Evolutionary conservation across 129 eudicot genomes (phyloP), one percentile per base, ranked within the genome.

Genomic region (Flaveria sonorensis): DNA sequence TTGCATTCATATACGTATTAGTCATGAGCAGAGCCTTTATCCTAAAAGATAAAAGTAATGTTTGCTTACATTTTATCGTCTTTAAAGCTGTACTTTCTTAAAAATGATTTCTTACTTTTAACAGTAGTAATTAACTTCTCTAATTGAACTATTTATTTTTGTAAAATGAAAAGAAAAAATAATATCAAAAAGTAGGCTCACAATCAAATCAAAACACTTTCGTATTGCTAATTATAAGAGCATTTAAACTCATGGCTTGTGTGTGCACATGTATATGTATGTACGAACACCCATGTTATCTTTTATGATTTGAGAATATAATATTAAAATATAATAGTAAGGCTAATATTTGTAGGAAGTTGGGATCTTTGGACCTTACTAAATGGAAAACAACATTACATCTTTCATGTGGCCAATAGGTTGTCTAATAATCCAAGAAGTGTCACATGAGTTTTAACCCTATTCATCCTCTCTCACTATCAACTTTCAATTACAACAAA

Each of bases 361-460:
- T 53, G 55, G 32, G 59, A 75, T 75, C 73, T 60, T 69, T 77
- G 77, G 36, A 45, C 77, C 85, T 80, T 77, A 71, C 77, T 81
- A 45, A 42, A 66, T 62, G 79, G 65, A 82, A 82, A 62, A 76
- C 48, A 81, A 76, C 73, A 77, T 70, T 43, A 61, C 74, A 77
- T 61, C 20, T 68, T 69, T 9, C 24, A 77, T 77, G 46, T 65
- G 71, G 66, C 78, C 70, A 70, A 78, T 71, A 50, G 73, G 74
- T 72, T 71, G 70, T 82, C 82, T 77, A 83, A 68, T 61, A 66
- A 83, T 72, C 80, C 86, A 77, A 83, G 64, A 67, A 45, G 66
- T 47, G 75, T 83, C 86, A 83, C 83, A 78, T 83, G 86, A 78
- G 30, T 66, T 55, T 51, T 46, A 77, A 72, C 83, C 76, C 18